Evolutionary conservation across 768 basidiomycete species (phyloP), one percentile per base, ranked within the genome.

Genomic region (Ramaria sp.): DNA sequence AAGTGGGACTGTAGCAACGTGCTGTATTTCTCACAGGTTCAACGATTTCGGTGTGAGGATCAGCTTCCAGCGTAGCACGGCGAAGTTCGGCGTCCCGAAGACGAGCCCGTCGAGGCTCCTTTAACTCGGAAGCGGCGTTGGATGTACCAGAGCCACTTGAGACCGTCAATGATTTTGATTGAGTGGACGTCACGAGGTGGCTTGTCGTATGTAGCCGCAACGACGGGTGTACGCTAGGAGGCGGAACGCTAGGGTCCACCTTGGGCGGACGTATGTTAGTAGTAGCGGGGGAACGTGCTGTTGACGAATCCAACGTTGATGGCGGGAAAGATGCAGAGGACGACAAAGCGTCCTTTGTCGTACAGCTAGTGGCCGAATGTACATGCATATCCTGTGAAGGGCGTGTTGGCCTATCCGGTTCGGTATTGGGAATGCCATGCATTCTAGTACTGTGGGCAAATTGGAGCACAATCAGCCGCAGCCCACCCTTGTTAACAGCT

Each of bases 31-130:
- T 48, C 27, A 47, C 55, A 27, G 76, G 71, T 61, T 79, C 72
- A 17, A 81, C 71, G 52, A 73, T 75, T 50, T 76, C 77, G 4
- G 72, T 71, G 52, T 73, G 72, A 12, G 77, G 73, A 65, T 88
- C 85, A 2, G 72, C 67, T 53, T 79, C 77, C 3, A 89, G 69
- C 30, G 71, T 59, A 12, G 74, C 75, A 60, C 78, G 76, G 58
- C 81, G 73, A 61, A 33, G 31, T 20, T 83, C 76, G 48, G 69
- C 70, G 60, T 86, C 88, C 22, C 73, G 78, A 57, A 82, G 80
- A 38, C 81, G 78, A 15, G 84, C 62, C 87, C 87, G 60, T 70
- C 13, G 75, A 37, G 33, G 20, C 63, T 58, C 11, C 57, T 57
- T n/a, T 19, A 11, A 34, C 33, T 10, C 34, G 9, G 42, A 9